phyloP scores from a whole-genome alignment of 2,329 filamentous ascomycete species.

The Emmonsiellopsis sp. region DNA sequence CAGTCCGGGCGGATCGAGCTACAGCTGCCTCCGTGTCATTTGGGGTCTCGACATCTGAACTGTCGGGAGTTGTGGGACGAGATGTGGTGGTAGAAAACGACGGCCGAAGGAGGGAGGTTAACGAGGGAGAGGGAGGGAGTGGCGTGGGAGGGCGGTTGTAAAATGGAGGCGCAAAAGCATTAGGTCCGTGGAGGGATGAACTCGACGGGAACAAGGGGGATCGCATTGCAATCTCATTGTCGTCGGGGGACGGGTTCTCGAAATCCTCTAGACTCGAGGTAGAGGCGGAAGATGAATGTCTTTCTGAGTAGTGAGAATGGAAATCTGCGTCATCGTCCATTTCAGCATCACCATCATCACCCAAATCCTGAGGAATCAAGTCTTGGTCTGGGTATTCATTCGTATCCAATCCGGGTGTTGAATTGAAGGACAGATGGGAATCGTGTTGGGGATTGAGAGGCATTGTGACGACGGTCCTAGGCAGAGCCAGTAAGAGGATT shows the following conservation, averaged over 20 bases:
- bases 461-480: background rate
- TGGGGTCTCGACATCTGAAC: conserved; percentile 69
- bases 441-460: background rate
- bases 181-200: conserved; percentile 31
- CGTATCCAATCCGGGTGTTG: background rate
- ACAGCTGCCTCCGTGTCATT: conserved; percentile 53
- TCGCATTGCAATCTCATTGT: conserved; percentile 17
- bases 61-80: conserved; percentile 86
- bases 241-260: conserved; percentile 5
- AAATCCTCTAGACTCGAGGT: conserved; percentile 9
- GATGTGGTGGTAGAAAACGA: conserved; percentile 59
- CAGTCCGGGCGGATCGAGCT: conserved; percentile 49
- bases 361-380: background rate
- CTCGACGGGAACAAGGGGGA: conserved; percentile 32
- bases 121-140: conserved; percentile 79
- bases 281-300: conserved; percentile 28
- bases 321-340: conserved; percentile 32
- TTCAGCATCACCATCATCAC: background rate
- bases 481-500: background rate
- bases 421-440: background rate
- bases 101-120: conserved; percentile 80
- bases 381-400: background rate
- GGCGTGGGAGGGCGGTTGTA: conserved; percentile 96
- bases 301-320: conserved; percentile 36
- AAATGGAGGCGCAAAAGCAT: conserved; percentile 69